Conservation (phyloP, 2,329 filamentous ascomycete genomes). For the Chaetothyriales sp. region DNA sequence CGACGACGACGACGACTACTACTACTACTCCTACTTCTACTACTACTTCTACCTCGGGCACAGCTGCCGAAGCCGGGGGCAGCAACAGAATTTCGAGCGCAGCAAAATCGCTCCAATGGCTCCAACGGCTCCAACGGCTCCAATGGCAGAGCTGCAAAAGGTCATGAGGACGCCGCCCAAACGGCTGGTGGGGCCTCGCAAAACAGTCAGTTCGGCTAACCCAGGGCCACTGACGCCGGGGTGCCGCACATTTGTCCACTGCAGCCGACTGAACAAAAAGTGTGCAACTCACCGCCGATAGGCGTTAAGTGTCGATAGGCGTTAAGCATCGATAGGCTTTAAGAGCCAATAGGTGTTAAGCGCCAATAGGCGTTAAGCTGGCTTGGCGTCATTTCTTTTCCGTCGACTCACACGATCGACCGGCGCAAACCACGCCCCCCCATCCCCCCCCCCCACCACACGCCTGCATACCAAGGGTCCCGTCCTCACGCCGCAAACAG, state of each 20-base stretch:
- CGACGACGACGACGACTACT: too few species aligned
- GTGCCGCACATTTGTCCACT: too few species aligned
- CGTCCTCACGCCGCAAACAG: not conserved
- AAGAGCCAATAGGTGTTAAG: not conserved
- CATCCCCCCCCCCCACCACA: not conserved
- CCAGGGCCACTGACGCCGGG: too few species aligned
- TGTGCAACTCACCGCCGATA: too few species aligned
- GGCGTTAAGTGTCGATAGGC: too few species aligned
- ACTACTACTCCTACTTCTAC: not conserved
- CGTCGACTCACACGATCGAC: not conserved
- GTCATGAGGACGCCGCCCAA: not conserved
- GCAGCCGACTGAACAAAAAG: too few species aligned
- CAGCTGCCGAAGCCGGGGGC: not conserved
- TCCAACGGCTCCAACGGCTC: not conserved
- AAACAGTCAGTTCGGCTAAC: not conserved
- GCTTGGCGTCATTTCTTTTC: not conserved
- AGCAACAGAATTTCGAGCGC: too few species aligned
- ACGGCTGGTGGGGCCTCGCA: too few species aligned
- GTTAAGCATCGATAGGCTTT: too few species aligned
- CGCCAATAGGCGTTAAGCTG: not conserved
- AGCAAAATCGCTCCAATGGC: too few species aligned
- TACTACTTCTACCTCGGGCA: not conserved
- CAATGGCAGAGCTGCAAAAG: not conserved
- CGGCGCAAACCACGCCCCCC: too few species aligned
- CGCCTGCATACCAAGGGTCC: not conserved